These are phyloP conservation scores for Raphanus hybrid DNA, from an alignment of 441 rosid species.

Conservation along the genomic window DNA sequence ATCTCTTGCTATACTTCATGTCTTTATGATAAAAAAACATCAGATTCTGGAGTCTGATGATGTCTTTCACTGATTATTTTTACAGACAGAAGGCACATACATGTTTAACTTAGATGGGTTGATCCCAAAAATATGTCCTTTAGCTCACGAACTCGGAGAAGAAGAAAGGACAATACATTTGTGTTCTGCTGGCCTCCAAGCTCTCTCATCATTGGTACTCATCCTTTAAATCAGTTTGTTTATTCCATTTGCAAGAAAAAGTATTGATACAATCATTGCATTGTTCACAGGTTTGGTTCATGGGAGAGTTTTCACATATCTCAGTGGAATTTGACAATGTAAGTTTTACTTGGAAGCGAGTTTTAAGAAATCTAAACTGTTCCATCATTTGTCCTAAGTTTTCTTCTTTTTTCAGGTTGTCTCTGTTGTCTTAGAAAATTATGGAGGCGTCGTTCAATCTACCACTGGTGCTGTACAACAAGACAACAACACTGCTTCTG, in stretches of 20 bases:
- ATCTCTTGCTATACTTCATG: constrained; percentile 8
- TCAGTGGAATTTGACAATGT: constrained; percentile 68
- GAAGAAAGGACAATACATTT: constrained; percentile 47
- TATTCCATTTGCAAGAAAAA: neutral
- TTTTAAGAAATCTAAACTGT: neutral
- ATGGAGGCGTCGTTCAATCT: constrained; percentile 45
- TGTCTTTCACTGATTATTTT: constrained; percentile 19
- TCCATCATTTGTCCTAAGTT: neutral
- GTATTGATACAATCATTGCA: constrained; percentile 1
- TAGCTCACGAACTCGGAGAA: constrained; percentile 70
- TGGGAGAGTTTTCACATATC: constrained; percentile 72
- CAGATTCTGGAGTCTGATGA: constrained; percentile 2
- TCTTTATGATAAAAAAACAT: constrained; percentile 1
- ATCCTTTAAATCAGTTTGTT: neutral
- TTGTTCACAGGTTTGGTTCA: constrained; percentile 62
- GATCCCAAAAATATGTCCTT: constrained; percentile 61
- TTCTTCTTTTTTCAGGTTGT: constrained; percentile 51
- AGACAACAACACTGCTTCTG: constrained; percentile 46
- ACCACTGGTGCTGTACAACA: constrained; percentile 30
- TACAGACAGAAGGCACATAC: constrained; percentile 67
- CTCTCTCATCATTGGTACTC: constrained; percentile 64
- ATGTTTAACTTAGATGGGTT: constrained; percentile 72
- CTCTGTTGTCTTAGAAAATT: constrained; percentile 71
- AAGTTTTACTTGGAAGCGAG: constrained; percentile 34
- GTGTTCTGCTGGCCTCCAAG: constrained; percentile 65